Evolutionary conservation across 2,329 filamentous ascomycete genomes (phyloP).

Genomic region (Trichothecium roseum): DNA sequence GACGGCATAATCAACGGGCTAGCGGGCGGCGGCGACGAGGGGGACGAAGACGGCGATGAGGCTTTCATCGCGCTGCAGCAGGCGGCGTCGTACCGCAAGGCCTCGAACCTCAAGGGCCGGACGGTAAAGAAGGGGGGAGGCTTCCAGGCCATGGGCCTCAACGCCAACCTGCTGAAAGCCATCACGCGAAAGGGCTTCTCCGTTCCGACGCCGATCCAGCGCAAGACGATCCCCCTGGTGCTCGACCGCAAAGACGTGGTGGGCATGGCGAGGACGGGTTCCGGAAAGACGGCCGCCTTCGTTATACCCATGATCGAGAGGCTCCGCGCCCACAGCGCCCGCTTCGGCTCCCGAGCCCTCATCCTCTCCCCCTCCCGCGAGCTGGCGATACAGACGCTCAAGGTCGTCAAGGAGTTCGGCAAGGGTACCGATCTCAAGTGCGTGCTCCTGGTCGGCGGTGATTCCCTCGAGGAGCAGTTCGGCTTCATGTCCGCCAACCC

Average conservation of each 20-base stretch:
- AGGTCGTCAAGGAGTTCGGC: constrained; percentile 91
- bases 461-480: constrained; percentile 93
- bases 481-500: constrained; percentile 86
- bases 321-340: constrained; percentile 76
- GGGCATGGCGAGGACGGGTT: constrained; percentile 97
- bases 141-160: constrained; percentile 91
- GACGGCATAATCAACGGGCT: constrained; percentile 49
- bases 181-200: constrained; percentile 92
- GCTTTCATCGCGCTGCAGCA: constrained; percentile 86
- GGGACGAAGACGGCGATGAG: constrained; percentile 62
- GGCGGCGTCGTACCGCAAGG: constrained; percentile 78
- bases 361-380: constrained; percentile 91
- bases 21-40: constrained; percentile 26
- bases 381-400: constrained; percentile 85
- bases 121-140: constrained; percentile 91
- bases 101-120: constrained; percentile 70
- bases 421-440: constrained; percentile 83
- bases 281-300: constrained; percentile 95
- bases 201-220: constrained; percentile 92
- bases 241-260: constrained; percentile 92
- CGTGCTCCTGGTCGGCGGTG: constrained; percentile 87
- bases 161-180: constrained; percentile 73
- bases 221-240: constrained; percentile 89
- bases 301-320: constrained; percentile 98
- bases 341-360: constrained; percentile 75